A percentile compares a stretch with the other conserved stretches of the same genome.
phyloP scores from a whole-genome alignment of 345 rosid species.

The Physaria fendleri region DNA sequence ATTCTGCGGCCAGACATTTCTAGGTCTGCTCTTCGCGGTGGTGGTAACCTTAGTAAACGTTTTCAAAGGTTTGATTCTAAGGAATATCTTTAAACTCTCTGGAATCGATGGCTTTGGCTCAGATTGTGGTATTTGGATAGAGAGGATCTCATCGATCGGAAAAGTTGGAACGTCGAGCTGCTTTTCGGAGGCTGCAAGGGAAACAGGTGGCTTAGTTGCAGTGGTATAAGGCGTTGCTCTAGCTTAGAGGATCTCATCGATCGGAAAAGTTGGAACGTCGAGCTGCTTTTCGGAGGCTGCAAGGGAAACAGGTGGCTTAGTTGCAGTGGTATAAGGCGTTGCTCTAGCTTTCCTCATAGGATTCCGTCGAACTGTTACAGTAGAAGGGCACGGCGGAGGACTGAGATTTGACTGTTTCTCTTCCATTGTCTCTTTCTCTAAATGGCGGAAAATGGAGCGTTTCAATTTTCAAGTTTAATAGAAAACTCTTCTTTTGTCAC shows the following conservation, averaged over 20 bases:
- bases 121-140: constrained; percentile 21
- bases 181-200: constrained; percentile 13
- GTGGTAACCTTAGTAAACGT: background rate
- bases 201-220: constrained; percentile 11
- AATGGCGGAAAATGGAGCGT: constrained; percentile 23
- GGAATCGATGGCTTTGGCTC: constrained; percentile 11
- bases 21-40: constrained; percentile 29
- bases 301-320: constrained; percentile 9
- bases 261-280: constrained; percentile 49
- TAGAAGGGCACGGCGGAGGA: constrained; percentile 41
- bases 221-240: constrained; percentile 47
- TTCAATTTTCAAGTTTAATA: constrained; percentile 5
- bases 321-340: constrained; percentile 35
- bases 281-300: constrained; percentile 20
- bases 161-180: constrained; percentile 43
- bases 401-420: constrained; percentile 32
- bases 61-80: constrained; percentile 53
- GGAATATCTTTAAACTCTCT: constrained; percentile 58
- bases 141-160: constrained; percentile 59
- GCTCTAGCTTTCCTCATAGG: constrained; percentile 73
- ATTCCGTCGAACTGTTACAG: constrained; percentile 63
- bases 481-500: too few relatives aligned
- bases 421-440: constrained; percentile 2
- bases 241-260: constrained; percentile 62
- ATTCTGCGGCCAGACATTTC: constrained; percentile 61